Conservation (phyloP, 768 basidiomycete genomes). For the Tylopilus balloui region DNA sequence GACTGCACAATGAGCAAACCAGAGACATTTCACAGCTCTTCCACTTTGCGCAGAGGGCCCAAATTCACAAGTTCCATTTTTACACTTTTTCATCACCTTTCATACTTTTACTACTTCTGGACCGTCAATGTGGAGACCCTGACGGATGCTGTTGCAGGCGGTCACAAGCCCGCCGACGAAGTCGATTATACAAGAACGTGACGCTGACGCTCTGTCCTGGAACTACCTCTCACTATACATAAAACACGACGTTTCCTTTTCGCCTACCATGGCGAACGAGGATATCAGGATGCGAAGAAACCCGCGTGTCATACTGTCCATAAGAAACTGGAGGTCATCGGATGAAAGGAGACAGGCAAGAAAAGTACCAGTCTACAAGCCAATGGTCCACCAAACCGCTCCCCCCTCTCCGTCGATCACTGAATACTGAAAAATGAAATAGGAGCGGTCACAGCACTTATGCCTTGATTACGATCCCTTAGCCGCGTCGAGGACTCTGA, state of each 20-base stretch:
- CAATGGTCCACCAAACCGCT: neutral
- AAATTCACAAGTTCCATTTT: neutral
- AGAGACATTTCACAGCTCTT: too few relatives aligned
- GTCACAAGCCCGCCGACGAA: conserved; percentile 14
- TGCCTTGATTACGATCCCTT: conserved; percentile 6
- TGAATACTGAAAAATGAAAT: neutral
- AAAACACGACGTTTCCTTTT: too few relatives aligned
- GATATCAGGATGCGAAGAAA: neutral
- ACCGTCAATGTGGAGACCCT: neutral
- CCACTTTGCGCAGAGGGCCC: too few relatives aligned
- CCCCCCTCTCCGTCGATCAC: conserved; percentile 1
- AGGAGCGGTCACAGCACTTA: neutral
- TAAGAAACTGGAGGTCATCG: too few relatives aligned
- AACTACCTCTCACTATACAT: conserved; percentile 8
- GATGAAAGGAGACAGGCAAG: neutral
- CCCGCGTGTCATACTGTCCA: neutral
- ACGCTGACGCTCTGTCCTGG: conserved; percentile 22
- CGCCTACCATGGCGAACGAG: too few relatives aligned
- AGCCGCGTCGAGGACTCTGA: conserved; percentile 15
- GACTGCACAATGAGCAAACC: too few relatives aligned
- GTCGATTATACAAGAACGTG: conserved; percentile 23
- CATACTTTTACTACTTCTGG: too few relatives aligned
- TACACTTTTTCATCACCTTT: too few relatives aligned
- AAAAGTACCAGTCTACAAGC: neutral
- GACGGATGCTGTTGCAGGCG: neutral